phyloP scores from a whole-genome alignment of 2,329 filamentous ascomycete species.

The Ploettnerulaceae sp. region DNA sequence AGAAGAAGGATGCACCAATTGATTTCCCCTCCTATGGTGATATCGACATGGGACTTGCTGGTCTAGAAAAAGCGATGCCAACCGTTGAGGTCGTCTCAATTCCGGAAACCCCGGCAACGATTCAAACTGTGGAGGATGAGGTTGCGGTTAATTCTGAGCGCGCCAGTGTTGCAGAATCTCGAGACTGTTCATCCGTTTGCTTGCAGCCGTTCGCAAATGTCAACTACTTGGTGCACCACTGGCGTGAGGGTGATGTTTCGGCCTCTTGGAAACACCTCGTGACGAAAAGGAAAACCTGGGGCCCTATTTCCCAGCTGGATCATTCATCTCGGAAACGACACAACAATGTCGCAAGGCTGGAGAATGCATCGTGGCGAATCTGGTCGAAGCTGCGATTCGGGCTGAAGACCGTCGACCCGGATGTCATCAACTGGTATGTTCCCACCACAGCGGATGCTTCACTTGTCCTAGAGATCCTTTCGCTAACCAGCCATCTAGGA shows the following conservation, averaged over 20 bases:
- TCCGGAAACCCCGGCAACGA: not conserved
- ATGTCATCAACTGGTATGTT: constrained; percentile 13
- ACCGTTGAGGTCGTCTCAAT: not conserved
- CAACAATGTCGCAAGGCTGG: constrained; percentile 9
- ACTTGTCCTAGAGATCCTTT: not conserved
- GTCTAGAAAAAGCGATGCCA: not conserved
- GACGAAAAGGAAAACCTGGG: constrained; percentile 3
- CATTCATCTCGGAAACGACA: constrained; percentile 9
- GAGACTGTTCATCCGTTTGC: constrained; percentile 5
- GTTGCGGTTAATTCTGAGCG: not conserved
- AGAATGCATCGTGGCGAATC: constrained; percentile 13
- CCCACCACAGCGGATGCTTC: too few relatives aligned
- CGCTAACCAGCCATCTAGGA: constrained; percentile 8
- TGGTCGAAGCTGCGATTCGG: constrained; percentile 11
- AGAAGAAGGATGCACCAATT: constrained; percentile 5
- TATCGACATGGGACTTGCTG: not conserved
- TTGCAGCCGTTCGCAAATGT: constrained; percentile 11
- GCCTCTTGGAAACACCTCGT: constrained; percentile 12
- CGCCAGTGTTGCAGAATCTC: not conserved
- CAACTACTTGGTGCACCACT: constrained; percentile 12
- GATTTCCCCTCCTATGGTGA: constrained; percentile 12
- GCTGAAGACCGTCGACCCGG: constrained; percentile 8
- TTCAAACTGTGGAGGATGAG: not conserved
- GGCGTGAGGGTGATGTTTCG: constrained; percentile 11
- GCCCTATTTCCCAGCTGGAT: not conserved